phyloP scores from a whole-genome alignment of 2,329 filamentous ascomycete genomes.

The Pseudogymnoascus sp. region DNA sequence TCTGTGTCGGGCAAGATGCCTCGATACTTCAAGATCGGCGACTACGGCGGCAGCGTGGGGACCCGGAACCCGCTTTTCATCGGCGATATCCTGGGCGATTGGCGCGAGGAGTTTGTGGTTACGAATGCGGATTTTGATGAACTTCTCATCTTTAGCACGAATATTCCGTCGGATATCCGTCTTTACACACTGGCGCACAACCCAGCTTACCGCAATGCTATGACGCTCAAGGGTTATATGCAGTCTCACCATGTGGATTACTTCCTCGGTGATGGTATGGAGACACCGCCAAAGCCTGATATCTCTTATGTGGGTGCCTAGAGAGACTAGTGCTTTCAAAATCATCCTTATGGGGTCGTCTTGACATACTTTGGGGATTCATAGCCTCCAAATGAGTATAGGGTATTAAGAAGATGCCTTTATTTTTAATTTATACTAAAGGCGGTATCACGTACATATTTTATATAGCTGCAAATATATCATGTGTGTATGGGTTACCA shows the following conservation, averaged over 20 bases:
- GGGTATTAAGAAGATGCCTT: too few relatives aligned
- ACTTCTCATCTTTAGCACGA: background rate
- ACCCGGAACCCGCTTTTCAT: background rate
- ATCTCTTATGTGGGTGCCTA: background rate
- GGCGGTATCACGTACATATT: too few relatives aligned
- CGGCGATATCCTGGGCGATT: constrained; percentile 1
- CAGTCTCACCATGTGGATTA: constrained; percentile 2
- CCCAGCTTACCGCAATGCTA: constrained; percentile 1
- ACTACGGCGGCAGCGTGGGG: background rate
- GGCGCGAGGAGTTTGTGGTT: constrained; percentile 1
- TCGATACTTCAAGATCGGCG: background rate
- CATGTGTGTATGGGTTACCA: too few relatives aligned
- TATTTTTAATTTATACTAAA: too few relatives aligned
- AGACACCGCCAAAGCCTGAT: background rate
- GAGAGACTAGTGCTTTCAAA: background rate
- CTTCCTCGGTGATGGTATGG: background rate
- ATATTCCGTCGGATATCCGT: background rate
- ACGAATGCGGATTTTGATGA: background rate
- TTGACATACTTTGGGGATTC: too few relatives aligned
- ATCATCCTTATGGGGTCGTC: too few relatives aligned
- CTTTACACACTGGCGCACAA: constrained; percentile 7
- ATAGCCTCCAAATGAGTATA: too few relatives aligned
- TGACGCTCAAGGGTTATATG: constrained; percentile 4
- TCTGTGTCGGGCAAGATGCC: background rate
- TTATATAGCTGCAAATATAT: too few relatives aligned